Base-by-base conservation (phyloP, 2,329 filamentous ascomycete species). In the Aspergillus brasiliensis region DNA sequence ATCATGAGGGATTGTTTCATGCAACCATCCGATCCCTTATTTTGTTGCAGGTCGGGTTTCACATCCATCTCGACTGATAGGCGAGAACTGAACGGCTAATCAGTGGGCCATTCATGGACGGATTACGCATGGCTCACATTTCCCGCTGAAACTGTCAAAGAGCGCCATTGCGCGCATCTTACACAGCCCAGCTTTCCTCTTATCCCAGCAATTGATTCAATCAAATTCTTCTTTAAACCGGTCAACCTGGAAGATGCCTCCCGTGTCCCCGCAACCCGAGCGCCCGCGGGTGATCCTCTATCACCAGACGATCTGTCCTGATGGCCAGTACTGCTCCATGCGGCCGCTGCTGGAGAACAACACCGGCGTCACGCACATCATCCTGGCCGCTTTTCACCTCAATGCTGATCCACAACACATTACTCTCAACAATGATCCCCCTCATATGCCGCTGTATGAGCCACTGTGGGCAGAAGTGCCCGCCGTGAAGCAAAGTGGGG, bases 321-420 rank as follows among this genome's bases (percentile, higher is more conserved):
- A 79, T 8, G 76, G 76, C 60, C 80, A 82, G 31, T 84, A 84
- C 64, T 81, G 88, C 62, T 88, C 86, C 5, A 78, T 90, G 62
- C 80, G 88, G 0, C 87, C 88, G 0, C 78, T 90, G 44, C 72
- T 88, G 56, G 80, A 81, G 42, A 81, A 86, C 62, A 80, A 83
- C 63, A 87, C 86, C 5, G 84, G 85, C 8, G 77, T 87, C 52
- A 96, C 93, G 0, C 93, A 97, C 77, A 82, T 97, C 61, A 93
- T 96, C 67, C 78, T 97, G 51, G 91, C 91, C 5, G 92, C 93
- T 11, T 86, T 97, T 61, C 93, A 97, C 76, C 80, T 97, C 67
- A 93, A 95, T 74, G 80, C 80, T 37, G 81, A 84, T 5, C 86
- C 90, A 1, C 81, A 81, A 8, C 82, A 86, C 60, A 84, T 94